These are phyloP conservation scores for Fusarium penzigii DNA, from an alignment of 2,329 filamentous ascomycete species.

Conservation along the genomic window DNA sequence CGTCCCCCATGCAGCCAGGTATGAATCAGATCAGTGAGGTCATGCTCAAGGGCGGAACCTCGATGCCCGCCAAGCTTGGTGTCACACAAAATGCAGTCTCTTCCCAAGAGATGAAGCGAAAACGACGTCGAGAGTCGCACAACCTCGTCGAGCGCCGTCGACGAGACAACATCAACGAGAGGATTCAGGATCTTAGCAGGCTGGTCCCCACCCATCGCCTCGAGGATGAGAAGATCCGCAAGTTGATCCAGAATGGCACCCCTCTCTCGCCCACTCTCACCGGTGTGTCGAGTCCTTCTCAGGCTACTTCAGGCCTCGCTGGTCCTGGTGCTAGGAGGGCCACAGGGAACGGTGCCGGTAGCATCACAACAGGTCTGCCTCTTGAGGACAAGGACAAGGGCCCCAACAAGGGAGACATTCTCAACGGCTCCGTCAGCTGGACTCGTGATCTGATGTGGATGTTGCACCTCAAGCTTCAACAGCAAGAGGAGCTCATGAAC, in stretches of 20 bases:
- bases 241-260: slow-evolving; percentile 89
- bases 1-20: slow-evolving; percentile 72
- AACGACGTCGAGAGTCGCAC: slow-evolving; percentile 88
- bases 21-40: slow-evolving; percentile 85
- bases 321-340: slow-evolving; percentile 82
- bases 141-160: slow-evolving; percentile 94
- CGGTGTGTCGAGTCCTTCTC: slow-evolving; percentile 66
- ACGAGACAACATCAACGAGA: slow-evolving; percentile 97
- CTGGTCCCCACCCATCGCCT: slow-evolving; percentile 89
- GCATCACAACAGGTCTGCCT: slow-evolving; percentile 89
- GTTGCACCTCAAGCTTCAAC: slow-evolving; percentile 83
- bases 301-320: slow-evolving; percentile 84
- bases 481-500: slow-evolving; percentile 84
- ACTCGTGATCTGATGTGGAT: slow-evolving; percentile 98
- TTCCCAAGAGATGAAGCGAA: slow-evolving; percentile 90
- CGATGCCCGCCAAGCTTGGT: slow-evolving; percentile 84
- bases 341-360: slow-evolving; percentile 67
- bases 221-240: slow-evolving; percentile 95
- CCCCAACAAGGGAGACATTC: slow-evolving; percentile 97
- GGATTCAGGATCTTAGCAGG: slow-evolving; percentile 93
- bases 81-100: slow-evolving; percentile 58
- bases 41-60: slow-evolving; percentile 82
- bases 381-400: slow-evolving; percentile 98
- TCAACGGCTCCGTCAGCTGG: slow-evolving; percentile 97
- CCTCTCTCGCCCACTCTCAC: slow-evolving; percentile 82